Evolutionary conservation across 1,284 basidiomycete genomes (phyloP).

Genomic region (Testicularia cyperi): DNA sequence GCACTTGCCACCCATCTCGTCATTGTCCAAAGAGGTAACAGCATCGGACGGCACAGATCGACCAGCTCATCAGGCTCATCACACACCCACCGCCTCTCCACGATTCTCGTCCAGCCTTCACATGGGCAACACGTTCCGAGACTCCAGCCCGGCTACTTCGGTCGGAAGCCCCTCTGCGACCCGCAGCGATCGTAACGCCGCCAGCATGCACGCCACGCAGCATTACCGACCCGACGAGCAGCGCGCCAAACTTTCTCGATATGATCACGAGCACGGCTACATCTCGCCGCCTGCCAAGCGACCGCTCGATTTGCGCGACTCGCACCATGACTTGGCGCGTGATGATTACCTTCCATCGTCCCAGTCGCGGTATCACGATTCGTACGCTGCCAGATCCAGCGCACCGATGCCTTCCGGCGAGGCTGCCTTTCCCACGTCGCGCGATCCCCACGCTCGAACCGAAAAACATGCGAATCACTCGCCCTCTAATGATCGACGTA

Average conservation of each 20-base stretch:
- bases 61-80: conserved; percentile 12
- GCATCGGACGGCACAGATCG: conserved; percentile 18
- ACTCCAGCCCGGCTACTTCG: conserved; percentile 28
- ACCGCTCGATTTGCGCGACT: too few species aligned
- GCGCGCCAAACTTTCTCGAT: conserved; percentile 15
- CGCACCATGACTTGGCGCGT: too few species aligned
- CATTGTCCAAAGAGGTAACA: conserved; percentile 25
- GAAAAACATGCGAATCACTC: conserved; percentile 3
- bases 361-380: too few species aligned
- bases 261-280: conserved; percentile 14
- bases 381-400: too few species aligned
- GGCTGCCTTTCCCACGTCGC: too few species aligned
- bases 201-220: conserved; percentile 10
- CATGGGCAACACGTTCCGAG: conserved; percentile 38
- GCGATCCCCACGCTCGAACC: conserved; percentile 1
- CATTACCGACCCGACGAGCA: conserved; percentile 19
- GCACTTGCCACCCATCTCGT: conserved; percentile 35
- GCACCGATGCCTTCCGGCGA: too few species aligned
- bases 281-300: too few species aligned
- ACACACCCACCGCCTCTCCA: conserved; percentile 29
- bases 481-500: too few species aligned
- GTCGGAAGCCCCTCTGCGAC: conserved; percentile 25
- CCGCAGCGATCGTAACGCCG: conserved; percentile 21
- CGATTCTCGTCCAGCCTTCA: conserved; percentile 13
- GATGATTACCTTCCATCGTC: too few species aligned